phyloP scores from a whole-genome alignment of 257 asterid species.

The Parsonsia alboflavescens region DNA sequence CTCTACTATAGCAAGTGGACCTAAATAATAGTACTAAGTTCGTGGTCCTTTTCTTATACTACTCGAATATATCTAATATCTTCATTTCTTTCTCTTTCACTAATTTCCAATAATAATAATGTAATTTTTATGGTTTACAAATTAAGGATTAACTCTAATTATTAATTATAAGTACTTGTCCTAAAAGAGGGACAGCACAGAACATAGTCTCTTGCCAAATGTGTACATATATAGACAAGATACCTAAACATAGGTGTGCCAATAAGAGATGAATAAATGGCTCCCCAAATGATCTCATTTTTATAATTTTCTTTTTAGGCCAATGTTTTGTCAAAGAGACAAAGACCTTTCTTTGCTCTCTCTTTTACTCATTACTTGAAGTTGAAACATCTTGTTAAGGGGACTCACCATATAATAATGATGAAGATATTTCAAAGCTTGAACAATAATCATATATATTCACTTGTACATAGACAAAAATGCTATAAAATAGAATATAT shows the following conservation, averaged over 20 bases:
- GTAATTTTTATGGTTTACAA: background rate
- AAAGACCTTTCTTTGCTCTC: background rate
- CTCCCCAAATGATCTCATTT: background rate
- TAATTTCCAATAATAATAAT: background rate
- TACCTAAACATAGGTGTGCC: background rate
- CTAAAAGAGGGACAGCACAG: background rate
- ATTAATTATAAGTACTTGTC: background rate
- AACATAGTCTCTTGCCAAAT: background rate
- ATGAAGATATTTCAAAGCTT: background rate
- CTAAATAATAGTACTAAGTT: background rate
- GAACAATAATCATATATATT: background rate
- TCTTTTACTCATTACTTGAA: background rate
- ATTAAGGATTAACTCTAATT: no score
- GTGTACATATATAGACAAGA: background rate
- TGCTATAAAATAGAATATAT: no score
- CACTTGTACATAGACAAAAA: no score
- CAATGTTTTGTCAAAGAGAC: background rate
- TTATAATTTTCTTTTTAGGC: background rate
- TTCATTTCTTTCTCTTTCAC: background rate
- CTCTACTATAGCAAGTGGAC: background rate
- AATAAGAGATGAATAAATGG: background rate
- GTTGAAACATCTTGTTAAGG: background rate
- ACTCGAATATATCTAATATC: background rate
- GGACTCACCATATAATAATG: background rate
- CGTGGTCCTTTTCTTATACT: no score